Conservation (phyloP, 345 rosid genomes). For the Clausena lansium region DNA sequence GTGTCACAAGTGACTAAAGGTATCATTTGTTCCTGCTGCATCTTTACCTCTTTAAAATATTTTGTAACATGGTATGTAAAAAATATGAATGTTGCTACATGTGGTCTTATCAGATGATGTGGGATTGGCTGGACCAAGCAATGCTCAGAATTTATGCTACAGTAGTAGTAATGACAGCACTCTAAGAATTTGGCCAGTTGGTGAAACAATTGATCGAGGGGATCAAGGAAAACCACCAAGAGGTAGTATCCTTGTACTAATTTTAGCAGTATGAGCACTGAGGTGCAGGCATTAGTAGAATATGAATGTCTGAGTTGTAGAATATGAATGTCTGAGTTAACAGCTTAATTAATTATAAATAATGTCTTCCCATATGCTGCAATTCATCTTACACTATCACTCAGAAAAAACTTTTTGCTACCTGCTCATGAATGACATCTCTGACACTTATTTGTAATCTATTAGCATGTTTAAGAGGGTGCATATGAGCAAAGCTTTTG, state of each 20-base stretch:
- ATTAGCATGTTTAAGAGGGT: not conserved
- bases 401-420: constrained; percentile 1
- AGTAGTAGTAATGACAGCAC: constrained; percentile 50
- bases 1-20: constrained; percentile 42
- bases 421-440: not conserved
- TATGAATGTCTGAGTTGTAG: not conserved
- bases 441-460: not conserved
- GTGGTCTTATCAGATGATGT: constrained; percentile 30
- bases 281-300: not conserved
- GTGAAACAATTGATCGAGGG: constrained; percentile 28
- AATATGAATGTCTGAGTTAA: not conserved
- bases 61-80: not conserved
- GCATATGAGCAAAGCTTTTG: not conserved
- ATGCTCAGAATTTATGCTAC: constrained; percentile 29
- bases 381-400: not conserved
- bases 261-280: constrained; percentile 7
- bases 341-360: not conserved
- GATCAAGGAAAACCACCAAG: constrained; percentile 34
- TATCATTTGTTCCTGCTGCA: constrained; percentile 15
- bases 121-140: constrained; percentile 20
- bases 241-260: constrained; percentile 35
- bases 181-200: constrained; percentile 33
- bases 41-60: not conserved
- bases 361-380: not conserved
- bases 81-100: not conserved